Evolutionary conservation across 202 grass and related monocot species (phyloP).

Genomic region (Zoysia matrella): DNA sequence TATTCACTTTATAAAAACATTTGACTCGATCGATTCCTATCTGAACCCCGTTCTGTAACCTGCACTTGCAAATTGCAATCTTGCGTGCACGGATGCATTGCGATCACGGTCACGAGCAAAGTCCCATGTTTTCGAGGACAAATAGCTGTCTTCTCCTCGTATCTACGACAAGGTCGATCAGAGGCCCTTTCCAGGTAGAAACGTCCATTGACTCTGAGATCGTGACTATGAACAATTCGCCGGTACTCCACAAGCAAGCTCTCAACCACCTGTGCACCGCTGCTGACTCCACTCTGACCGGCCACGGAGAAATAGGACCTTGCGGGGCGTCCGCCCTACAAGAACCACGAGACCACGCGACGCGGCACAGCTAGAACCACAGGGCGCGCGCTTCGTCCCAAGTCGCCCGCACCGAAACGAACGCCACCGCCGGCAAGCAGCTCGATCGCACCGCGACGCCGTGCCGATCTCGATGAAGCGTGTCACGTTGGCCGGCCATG

Average conservation of each 20-base stretch:
- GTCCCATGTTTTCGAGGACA: not conserved
- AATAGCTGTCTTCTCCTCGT: not conserved
- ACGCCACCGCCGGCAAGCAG: not conserved
- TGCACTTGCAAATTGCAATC: not conserved
- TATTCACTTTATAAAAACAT: slow-evolving; percentile 17
- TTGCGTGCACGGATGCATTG: not conserved
- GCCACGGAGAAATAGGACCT: not conserved
- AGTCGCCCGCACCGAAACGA: not conserved
- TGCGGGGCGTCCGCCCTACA: not conserved
- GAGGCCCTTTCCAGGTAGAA: not conserved
- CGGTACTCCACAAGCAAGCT: not conserved
- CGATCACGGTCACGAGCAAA: slow-evolving; percentile 4
- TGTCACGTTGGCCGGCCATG: not conserved
- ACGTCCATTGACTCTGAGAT: slow-evolving; percentile 15
- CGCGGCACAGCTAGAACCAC: not conserved
- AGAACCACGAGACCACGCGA: slow-evolving; percentile 35
- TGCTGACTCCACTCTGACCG: not conserved
- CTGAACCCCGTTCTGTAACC: not conserved
- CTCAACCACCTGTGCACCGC: not conserved
- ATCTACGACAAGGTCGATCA: not conserved
- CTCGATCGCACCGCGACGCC: not conserved
- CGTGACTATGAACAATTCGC: not conserved
- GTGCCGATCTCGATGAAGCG: slow-evolving; percentile 9
- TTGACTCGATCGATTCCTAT: not conserved
- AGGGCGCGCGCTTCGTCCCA: not conserved